Evolutionary conservation across 208 protist species (phyloP), one percentile per base, ranked within the genome.

Genomic region (Leptomonas pyrrhocoris): DNA sequence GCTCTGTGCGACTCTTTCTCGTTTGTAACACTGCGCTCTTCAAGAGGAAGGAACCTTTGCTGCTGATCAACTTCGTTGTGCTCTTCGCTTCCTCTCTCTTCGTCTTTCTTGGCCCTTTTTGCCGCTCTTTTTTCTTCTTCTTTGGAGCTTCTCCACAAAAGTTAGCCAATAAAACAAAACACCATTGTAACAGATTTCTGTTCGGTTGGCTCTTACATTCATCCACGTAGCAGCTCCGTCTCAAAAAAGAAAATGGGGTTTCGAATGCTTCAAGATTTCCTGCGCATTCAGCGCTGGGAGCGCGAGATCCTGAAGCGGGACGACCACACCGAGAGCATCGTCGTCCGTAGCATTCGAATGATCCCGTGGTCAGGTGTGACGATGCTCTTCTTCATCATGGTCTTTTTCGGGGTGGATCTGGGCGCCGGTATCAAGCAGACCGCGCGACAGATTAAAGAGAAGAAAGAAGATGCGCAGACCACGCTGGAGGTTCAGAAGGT

Each of bases 401-500:
- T 94, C 42, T 94, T 94, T 68, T 94, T 94, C 57, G 89, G 89
- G 13, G 79, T 94, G 8, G 89, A 94, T 73, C 76, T 94, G 19
- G 85, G 83, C 11, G 86, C 86, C 4, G 86, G 89, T 42, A 87
- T 93, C 48, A 92, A 90, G 60, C 80, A 92, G 54, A 94, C 89
- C 2, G 84, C 89, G 38, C 45, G 42, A 42, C 80, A 87, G 61
- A 86, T 94, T 9, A 64, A 77, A 42, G 89, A 94, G 63, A 88
- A 90, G 77, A 94, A 94, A 77, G 74, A 90, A 23, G 81, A 85
- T 43, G 89, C 89, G 40, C 70, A 88, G 74, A 65, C 75, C 30
- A 81, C 75, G 5, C 61, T 90, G 43, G 80, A 91, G 75, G 59
- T 84, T 57, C 74, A 91, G 73, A 84, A 85, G 75, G 53, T 89